Conservation (phyloP, 2,329 filamentous ascomycete genomes). For the Aspergillus amoenus region DNA sequence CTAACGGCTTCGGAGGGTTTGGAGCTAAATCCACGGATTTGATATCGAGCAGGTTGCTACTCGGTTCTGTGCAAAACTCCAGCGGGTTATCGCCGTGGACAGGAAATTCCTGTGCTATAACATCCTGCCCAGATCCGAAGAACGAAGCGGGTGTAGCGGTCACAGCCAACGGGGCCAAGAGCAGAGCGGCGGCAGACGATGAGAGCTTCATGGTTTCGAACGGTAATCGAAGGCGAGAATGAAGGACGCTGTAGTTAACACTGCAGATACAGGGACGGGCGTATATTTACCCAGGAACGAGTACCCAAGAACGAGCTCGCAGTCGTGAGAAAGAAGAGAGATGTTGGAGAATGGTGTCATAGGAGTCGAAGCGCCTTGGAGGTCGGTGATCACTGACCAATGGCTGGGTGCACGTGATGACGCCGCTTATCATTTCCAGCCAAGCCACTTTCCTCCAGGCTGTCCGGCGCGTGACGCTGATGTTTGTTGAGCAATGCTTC, state of each 20-base stretch:
- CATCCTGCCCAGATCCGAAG: conserved; percentile 53
- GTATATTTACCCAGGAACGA: not conserved
- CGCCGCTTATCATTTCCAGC: not conserved
- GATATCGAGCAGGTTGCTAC: conserved; percentile 70
- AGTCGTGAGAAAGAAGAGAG: not conserved
- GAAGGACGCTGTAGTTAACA: not conserved
- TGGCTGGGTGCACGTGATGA: conserved; percentile 9
- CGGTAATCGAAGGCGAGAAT: not conserved
- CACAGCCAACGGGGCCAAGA: conserved; percentile 47
- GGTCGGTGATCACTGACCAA: not conserved
- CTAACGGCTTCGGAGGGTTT: conserved; percentile 85
- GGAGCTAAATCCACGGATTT: conserved; percentile 76
- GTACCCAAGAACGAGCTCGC: not conserved
- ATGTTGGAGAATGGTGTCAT: conserved; percentile 5
- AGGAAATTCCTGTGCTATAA: conserved; percentile 54
- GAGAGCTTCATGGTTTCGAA: conserved; percentile 42
- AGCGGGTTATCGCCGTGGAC: conserved; percentile 87
- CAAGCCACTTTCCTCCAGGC: not conserved
- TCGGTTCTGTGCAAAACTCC: conserved; percentile 70
- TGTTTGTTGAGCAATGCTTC: not conserved
- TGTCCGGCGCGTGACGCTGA: not conserved
- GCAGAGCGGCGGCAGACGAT: conserved; percentile 34
- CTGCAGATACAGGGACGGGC: not conserved
- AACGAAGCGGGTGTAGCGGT: conserved; percentile 39
- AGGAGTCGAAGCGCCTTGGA: not conserved